phyloP scores from a whole-genome alignment of 495 filamentous ascomycete genomes.

The Penicillium diatomitis region DNA sequence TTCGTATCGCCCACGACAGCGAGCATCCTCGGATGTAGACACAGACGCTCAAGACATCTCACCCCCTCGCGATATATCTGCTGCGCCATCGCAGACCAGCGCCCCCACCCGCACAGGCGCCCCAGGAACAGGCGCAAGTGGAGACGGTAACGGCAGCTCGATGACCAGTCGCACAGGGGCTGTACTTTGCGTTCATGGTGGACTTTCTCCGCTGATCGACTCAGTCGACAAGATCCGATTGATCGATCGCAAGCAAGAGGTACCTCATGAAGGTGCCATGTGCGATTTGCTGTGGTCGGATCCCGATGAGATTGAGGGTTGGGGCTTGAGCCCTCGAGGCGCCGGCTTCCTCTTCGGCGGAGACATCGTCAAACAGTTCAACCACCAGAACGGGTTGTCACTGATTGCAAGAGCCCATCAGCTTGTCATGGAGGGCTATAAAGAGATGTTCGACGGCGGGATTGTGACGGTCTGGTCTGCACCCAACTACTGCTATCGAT shows the following conservation, averaged over 20 bases:
- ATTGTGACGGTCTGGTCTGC: slow-evolving; percentile 98
- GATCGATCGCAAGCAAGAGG: slow-evolving; percentile 94
- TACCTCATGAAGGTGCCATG: slow-evolving; percentile 98
- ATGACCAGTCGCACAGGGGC: slow-evolving; percentile 58
- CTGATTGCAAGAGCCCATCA: slow-evolving; percentile 93
- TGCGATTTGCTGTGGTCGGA: slow-evolving; percentile 97
- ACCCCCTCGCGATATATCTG: slow-evolving; percentile 38
- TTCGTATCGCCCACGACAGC: slow-evolving; percentile 46
- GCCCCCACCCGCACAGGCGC: slow-evolving; percentile 49
- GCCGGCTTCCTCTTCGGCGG: slow-evolving; percentile 94
- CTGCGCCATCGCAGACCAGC: slow-evolving; percentile 23
- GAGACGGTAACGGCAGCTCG: slow-evolving; percentile 50
- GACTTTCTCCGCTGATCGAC: slow-evolving; percentile 84
- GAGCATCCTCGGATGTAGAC: slow-evolving; percentile 23
- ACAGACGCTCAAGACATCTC: slow-evolving; percentile 32
- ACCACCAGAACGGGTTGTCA: slow-evolving; percentile 82
- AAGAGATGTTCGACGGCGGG: slow-evolving; percentile 93
- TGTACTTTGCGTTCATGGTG: slow-evolving; percentile 92
- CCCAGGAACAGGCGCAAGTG: slow-evolving; percentile 69
- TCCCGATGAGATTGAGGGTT: slow-evolving; percentile 96
- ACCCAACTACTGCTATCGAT: slow-evolving; percentile 97
- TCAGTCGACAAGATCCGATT: slow-evolving; percentile 92
- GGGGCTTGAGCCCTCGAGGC: slow-evolving; percentile 89
- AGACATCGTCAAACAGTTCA: slow-evolving; percentile 94
- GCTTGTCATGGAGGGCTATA: slow-evolving; percentile 98